Base-by-base conservation (phyloP, 2,329 filamentous ascomycete species). In the Verticillium tricorpus region DNA sequence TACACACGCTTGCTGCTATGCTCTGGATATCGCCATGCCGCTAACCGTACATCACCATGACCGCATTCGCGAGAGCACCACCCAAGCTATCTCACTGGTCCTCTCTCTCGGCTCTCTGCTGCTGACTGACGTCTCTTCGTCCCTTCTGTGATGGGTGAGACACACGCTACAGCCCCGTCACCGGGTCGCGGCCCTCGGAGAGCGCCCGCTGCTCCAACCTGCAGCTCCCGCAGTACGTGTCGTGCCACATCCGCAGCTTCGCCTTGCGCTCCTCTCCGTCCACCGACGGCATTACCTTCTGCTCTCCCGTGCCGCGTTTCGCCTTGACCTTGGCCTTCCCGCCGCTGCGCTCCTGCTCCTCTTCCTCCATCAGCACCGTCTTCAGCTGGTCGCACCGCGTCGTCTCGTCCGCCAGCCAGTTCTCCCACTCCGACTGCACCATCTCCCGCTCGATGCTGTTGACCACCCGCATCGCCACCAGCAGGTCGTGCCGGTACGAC, bases 361-460 rank as follows among this genome's bases (percentile, higher is more conserved):
- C 65, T 52, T 71, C 71, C 3, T 65, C 59, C n/a, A 14, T n/a
- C 22, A 89, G 72, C 69, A 82, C 74, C 35, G 70, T 71, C 31
- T 79, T 77, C 6, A 85, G 78, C 70, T 89, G 85, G 61, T 86
- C 85, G 73, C 95, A 99, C 57, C 91, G 85, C 37, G 81, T 76
- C 66, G 87, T 89, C 77, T 99, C 95, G 67, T 91, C 89, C 3
- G 85, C 76, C 34, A 98, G 82, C 93, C 94, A 99, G 66, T 91
- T 91, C 77, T 97, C 93, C 89, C 93, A 99, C 74, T 97, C 94
- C 0, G 90, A 89, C 69, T 87, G 85, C 60, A 98, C 76, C 73
- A 97, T 89, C 74, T 97, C 93, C 62, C 85, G 84, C 79, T 98
- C 95, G 32, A 98, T 87, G 62, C 85, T 89, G 75, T 98, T 97